Evolutionary conservation across 768 basidiomycete species (phyloP).

Genomic region (Pisolithus albus): DNA sequence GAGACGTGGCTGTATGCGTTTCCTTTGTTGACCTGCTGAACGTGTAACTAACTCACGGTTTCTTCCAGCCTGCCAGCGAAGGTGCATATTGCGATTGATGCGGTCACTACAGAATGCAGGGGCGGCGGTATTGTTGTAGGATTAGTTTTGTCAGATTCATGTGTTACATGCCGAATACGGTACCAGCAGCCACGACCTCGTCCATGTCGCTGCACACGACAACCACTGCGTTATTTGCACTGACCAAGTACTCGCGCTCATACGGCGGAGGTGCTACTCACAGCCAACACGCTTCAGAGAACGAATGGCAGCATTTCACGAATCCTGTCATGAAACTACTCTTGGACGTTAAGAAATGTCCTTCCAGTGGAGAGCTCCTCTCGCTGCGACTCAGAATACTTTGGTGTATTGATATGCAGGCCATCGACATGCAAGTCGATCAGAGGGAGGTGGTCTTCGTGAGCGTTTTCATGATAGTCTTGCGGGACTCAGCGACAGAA

Average conservation of each 20-base stretch:
- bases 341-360: constrained; percentile 52
- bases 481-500: neutral
- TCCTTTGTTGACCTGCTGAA: neutral
- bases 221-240: constrained; percentile 47
- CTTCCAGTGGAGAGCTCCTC: constrained; percentile 40
- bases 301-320: constrained; percentile 75
- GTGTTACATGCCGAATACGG: neutral
- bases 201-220: constrained; percentile 38
- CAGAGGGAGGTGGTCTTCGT: constrained; percentile 63
- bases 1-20: constrained; percentile 77
- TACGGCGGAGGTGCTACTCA: constrained; percentile 32
- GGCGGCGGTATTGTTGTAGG: no score
- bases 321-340: constrained; percentile 60
- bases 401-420: constrained; percentile 47
- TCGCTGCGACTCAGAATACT: constrained; percentile 60
- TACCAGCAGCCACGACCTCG: neutral
- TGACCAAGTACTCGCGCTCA: constrained; percentile 64
- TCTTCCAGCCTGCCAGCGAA: constrained; percentile 62
- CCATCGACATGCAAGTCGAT: constrained; percentile 32
- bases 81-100: constrained; percentile 80
- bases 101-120: constrained; percentile 1
- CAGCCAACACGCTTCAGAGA: constrained; percentile 19
- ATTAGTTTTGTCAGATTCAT: neutral
- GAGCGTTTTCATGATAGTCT: constrained; percentile 22
- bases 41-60: constrained; percentile 3